A percentile compares a stretch with the other conserved stretches of the same genome.
Conservation (phyloP, 2,329 filamentous ascomycete genomes). For the Neopestalotiopsis sp. region DNA sequence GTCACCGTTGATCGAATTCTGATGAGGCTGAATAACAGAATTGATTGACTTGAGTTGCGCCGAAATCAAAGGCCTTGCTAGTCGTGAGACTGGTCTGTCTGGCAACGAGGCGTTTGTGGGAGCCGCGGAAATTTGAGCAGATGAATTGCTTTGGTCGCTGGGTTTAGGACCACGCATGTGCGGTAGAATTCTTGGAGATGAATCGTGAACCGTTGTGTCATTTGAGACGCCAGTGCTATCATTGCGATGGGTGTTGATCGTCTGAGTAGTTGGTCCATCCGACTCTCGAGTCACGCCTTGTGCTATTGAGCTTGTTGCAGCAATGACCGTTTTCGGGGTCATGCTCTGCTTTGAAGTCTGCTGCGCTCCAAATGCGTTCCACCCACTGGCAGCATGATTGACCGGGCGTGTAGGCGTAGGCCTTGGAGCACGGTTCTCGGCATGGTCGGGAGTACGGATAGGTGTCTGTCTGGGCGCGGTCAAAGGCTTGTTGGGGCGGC, state of each 20-base stretch:
- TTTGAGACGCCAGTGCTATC: not conserved
- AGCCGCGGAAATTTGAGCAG: not conserved
- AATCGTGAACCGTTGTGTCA: not conserved
- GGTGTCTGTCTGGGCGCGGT: not conserved
- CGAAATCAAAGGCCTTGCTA: no score
- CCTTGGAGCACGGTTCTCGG: not conserved
- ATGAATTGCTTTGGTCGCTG: not conserved
- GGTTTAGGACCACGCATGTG: not conserved
- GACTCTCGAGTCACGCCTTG: no score
- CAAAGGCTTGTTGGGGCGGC: not conserved
- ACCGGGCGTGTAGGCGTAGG: not conserved
- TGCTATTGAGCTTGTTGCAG: no score
- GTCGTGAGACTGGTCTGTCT: no score
- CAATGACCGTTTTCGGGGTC: not conserved
- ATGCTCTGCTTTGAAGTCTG: not conserved
- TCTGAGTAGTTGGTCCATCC: no score
- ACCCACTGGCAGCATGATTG: not conserved
- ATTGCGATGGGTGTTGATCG: no score
- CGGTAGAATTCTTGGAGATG: not conserved
- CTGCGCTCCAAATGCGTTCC: not conserved
- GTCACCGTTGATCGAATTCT: no score
- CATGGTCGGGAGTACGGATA: not conserved
- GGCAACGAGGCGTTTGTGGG: no score
- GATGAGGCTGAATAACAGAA: no score
- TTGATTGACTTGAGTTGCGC: no score